Evolutionary conservation across 768 basidiomycete genomes (phyloP).

Genomic region (Amanita exitialis): DNA sequence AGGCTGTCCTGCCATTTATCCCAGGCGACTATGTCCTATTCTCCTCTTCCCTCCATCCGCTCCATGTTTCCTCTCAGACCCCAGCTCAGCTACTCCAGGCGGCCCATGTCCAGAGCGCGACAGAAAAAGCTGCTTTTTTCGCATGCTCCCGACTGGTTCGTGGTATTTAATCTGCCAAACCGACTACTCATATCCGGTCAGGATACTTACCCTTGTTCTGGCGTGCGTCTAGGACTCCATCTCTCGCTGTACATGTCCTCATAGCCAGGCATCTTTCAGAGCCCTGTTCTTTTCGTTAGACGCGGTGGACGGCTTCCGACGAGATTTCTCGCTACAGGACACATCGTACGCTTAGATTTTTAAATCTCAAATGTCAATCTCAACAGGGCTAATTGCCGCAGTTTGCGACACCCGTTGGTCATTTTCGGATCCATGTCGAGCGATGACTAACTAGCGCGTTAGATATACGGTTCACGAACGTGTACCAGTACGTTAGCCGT

Average conservation of each 20-base stretch:
- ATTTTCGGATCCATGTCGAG: neutral
- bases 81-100: constrained; percentile 9
- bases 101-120: constrained; percentile 20
- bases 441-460: neutral
- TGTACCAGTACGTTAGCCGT: constrained; percentile 45
- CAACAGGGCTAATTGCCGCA: constrained; percentile 8
- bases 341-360: constrained; percentile 42
- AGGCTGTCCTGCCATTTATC: too few species aligned
- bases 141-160: constrained; percentile 74
- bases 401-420: constrained; percentile 31
- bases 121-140: constrained; percentile 41
- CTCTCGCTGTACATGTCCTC: neutral
- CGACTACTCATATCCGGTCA: constrained; percentile 16
- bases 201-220: constrained; percentile 58
- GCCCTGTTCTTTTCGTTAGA: constrained; percentile 54
- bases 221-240: constrained; percentile 35
- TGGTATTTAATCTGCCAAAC: neutral
- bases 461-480: constrained; percentile 72
- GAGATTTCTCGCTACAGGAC: constrained; percentile 73
- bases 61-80: constrained; percentile 16
- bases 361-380: too few species aligned
- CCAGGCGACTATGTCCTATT: too few species aligned
- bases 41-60: constrained; percentile 13
- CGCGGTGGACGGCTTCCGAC: constrained; percentile 58
- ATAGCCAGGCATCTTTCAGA: constrained; percentile 22